Evolutionary conservation across 164 flowering plant genomes (phyloP).

Genomic region (Piper betle): DNA sequence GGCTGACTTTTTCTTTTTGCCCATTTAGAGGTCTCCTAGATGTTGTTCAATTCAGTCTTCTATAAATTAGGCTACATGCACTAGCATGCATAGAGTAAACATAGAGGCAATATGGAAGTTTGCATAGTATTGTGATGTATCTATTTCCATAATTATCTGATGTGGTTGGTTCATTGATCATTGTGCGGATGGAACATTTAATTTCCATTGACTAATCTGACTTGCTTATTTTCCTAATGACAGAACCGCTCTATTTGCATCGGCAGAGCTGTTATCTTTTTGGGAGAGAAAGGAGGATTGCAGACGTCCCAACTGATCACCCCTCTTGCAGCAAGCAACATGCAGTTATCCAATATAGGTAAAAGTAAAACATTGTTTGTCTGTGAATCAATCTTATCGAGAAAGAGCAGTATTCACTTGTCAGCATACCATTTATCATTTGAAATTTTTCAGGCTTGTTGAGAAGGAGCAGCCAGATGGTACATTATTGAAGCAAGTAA

Average conservation of each 20-base stretch:
- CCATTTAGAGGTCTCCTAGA: too few species aligned
- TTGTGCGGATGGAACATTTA: too few species aligned
- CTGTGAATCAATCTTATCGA: too few species aligned
- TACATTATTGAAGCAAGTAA: slow-evolving; percentile 45
- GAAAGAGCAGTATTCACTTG: background rate
- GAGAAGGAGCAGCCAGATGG: slow-evolving; percentile 88
- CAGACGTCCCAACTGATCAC: slow-evolving; percentile 92
- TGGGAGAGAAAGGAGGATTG: slow-evolving; percentile 95
- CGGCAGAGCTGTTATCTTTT: slow-evolving; percentile 95
- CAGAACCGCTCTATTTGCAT: slow-evolving; percentile 90
- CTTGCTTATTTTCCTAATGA: slow-evolving; percentile 7
- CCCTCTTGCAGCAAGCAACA: slow-evolving; percentile 99
- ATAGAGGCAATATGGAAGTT: too few species aligned
- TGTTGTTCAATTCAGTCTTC: too few species aligned
- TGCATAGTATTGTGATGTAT: too few species aligned
- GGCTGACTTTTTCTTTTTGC: too few species aligned
- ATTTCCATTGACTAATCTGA: background rate
- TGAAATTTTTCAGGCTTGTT: slow-evolving; percentile 49
- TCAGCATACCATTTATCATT: slow-evolving; percentile 2
- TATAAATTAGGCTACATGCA: too few species aligned
- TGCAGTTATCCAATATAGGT: slow-evolving; percentile 89
- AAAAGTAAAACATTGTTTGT: background rate
- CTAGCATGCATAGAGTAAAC: too few species aligned
- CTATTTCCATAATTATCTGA: too few species aligned
- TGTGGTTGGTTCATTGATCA: too few species aligned